phyloP scores from a whole-genome alignment of 2,329 filamentous ascomycete species.

The Aspergillus ustus region DNA sequence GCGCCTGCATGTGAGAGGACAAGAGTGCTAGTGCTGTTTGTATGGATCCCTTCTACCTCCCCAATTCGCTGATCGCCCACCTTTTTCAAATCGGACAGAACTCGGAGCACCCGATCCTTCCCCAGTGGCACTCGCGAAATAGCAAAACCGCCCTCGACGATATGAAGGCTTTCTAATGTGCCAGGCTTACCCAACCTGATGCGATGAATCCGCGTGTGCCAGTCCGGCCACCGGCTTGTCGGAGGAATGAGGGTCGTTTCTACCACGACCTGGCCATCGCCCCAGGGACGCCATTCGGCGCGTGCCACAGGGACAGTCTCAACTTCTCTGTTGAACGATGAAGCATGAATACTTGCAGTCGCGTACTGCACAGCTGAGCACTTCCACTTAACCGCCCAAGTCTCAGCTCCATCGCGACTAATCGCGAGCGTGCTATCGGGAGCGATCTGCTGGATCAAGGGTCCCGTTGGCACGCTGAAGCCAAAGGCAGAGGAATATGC shows the following conservation, averaged over 20 bases:
- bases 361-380: not conserved
- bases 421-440: constrained; percentile 13
- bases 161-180: not conserved
- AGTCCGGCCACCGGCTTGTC: constrained; percentile 34
- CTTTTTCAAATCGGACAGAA: constrained; percentile 17
- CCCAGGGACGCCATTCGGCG: constrained; percentile 12
- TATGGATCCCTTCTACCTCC: not conserved
- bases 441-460: constrained; percentile 22
- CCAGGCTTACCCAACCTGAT: constrained; percentile 14
- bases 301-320: not conserved
- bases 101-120: not conserved
- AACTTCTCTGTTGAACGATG: not conserved
- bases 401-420: constrained; percentile 10
- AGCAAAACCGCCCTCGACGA: constrained; percentile 14
- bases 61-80: no score
- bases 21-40: not conserved
- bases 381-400: constrained; percentile 17
- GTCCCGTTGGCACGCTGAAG: constrained; percentile 48
- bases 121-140: not conserved
- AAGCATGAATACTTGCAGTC: not conserved
- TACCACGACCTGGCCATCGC: constrained; percentile 21
- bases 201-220: constrained; percentile 37
- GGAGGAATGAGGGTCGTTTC: constrained; percentile 37
- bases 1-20: constrained; percentile 8
- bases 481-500: constrained; percentile 55